Percentiles rank a stretch among this genome's conserved stretches.
Evolutionary conservation across 1,284 basidiomycete species (phyloP).

Genomic region (Naganishia liquefaciens): DNA sequence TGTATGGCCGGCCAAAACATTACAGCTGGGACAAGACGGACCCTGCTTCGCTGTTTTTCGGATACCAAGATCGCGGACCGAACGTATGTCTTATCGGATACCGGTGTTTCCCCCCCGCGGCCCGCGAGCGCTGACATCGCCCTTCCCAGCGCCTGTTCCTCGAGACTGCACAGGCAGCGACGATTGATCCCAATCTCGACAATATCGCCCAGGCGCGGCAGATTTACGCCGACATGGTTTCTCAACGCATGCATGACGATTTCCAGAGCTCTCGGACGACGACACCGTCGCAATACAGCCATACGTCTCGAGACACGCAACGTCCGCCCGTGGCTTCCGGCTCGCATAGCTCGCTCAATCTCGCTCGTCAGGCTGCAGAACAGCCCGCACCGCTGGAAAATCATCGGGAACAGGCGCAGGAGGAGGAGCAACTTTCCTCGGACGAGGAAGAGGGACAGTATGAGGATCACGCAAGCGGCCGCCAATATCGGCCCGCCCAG

Average conservation of each 20-base stretch:
- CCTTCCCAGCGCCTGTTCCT: constrained; percentile 28
- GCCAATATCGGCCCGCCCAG: constrained; percentile 1
- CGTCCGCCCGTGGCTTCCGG: background rate
- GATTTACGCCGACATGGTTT: constrained; percentile 26
- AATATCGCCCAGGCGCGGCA: constrained; percentile 25
- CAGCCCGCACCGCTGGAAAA: background rate
- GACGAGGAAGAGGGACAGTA: constrained; percentile 24
- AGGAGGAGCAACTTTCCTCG: constrained; percentile 14
- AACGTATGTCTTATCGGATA: constrained; percentile 38
- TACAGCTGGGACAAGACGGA: constrained; percentile 88
- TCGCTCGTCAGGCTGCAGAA: constrained; percentile 7
- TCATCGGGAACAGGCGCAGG: no score
- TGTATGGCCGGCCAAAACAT: constrained; percentile 76
- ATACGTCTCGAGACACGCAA: constrained; percentile 5
- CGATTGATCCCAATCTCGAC: constrained; percentile 28
- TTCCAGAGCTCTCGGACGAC: constrained; percentile 10
- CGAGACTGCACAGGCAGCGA: constrained; percentile 23
- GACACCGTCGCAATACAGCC: constrained; percentile 23
- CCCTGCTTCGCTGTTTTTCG: constrained; percentile 55
- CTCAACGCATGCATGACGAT: constrained; percentile 16
- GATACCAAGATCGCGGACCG: constrained; percentile 48
- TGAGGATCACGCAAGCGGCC: constrained; percentile 7
- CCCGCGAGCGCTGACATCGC: background rate
- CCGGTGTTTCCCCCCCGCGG: background rate
- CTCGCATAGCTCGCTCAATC: constrained; percentile 7